These are phyloP conservation scores for Petunia secreta DNA, from an alignment of 257 asterid genomes.

Conservation along the genomic window DNA sequence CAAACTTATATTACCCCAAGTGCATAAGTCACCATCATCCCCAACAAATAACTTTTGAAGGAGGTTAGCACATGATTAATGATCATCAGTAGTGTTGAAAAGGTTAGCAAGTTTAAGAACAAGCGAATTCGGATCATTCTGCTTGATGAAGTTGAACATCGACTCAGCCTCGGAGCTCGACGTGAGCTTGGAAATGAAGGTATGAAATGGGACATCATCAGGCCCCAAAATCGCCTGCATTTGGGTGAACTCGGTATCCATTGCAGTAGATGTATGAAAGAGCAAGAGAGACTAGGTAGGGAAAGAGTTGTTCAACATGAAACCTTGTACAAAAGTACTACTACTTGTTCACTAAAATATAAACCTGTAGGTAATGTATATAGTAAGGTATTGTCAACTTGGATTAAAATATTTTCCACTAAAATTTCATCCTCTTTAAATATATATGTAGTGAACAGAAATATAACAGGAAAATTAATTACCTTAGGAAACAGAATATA, in stretches of 20 bases:
- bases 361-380: too few relatives aligned
- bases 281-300: too few relatives aligned
- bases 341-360: too few relatives aligned
- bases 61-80: constrained; percentile 70
- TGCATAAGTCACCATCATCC: constrained; percentile 54
- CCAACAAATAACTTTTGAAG: constrained; percentile 66
- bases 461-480: too few relatives aligned
- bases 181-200: constrained; percentile 75
- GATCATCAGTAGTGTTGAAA: constrained; percentile 35
- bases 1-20: constrained; percentile 69
- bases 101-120: constrained; percentile 67
- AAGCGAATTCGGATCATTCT: constrained; percentile 77
- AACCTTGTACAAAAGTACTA: too few relatives aligned
- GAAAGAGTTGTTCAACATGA: too few relatives aligned
- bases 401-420: too few relatives aligned
- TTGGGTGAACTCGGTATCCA: constrained; percentile 50
- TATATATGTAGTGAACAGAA: too few relatives aligned
- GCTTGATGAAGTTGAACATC: constrained; percentile 71
- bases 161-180: constrained; percentile 77
- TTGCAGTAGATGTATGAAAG: neutral
- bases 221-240: constrained; percentile 71
- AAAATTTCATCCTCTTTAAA: too few relatives aligned
- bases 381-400: too few relatives aligned
- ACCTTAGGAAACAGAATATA: too few relatives aligned
- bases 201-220: constrained; percentile 74